phyloP scores from a whole-genome alignment of 108 stramenopile species.

The Licmophora abbreviata region DNA sequence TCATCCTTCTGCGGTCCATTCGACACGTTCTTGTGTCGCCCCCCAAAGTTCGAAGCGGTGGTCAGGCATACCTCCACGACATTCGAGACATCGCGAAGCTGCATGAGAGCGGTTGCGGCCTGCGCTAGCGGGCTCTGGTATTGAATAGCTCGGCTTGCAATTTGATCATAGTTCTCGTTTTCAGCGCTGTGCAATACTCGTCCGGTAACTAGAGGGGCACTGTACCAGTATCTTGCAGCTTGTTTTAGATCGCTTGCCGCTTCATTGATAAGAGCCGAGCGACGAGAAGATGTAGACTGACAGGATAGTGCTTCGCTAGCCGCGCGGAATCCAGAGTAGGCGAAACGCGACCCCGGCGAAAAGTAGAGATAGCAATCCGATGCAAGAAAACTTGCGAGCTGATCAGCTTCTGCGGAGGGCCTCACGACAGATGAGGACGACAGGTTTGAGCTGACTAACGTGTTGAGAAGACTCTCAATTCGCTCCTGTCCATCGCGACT shows the following conservation, averaged over 20 bases:
- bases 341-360: slow-evolving; percentile 64
- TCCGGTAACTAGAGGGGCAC: slow-evolving; percentile 60
- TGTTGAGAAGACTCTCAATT: slow-evolving; percentile 65
- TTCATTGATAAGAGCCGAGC: slow-evolving; percentile 24
- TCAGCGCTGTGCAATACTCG: slow-evolving; percentile 27
- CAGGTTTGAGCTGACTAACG: slow-evolving; percentile 45
- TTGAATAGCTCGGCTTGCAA: slow-evolving; percentile 44
- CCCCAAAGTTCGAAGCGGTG: slow-evolving; percentile 69
- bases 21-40: slow-evolving; percentile 2
- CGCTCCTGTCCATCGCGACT: slow-evolving; percentile 64
- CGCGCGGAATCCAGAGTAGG: slow-evolving; percentile 70
- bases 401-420: slow-evolving; percentile 49
- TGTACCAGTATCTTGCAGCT: slow-evolving; percentile 74
- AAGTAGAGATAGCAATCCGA: slow-evolving; percentile 84
- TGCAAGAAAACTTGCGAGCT: slow-evolving; percentile 50
- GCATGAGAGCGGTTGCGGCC: slow-evolving; percentile 55
- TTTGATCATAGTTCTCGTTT: slow-evolving; percentile 30
- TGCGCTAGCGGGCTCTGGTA: slow-evolving; percentile 69
- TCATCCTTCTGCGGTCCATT: not conserved
- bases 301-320: slow-evolving; percentile 51
- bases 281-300: slow-evolving; percentile 25
- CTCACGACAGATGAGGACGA: slow-evolving; percentile 8
- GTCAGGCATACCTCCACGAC: slow-evolving; percentile 72
- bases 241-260: slow-evolving; percentile 48
- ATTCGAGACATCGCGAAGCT: slow-evolving; percentile 50